These are phyloP conservation scores for Chytriomyces sp. DNA, from an alignment of 192 early-diverging fungal genomes.

Conservation along the genomic window DNA sequence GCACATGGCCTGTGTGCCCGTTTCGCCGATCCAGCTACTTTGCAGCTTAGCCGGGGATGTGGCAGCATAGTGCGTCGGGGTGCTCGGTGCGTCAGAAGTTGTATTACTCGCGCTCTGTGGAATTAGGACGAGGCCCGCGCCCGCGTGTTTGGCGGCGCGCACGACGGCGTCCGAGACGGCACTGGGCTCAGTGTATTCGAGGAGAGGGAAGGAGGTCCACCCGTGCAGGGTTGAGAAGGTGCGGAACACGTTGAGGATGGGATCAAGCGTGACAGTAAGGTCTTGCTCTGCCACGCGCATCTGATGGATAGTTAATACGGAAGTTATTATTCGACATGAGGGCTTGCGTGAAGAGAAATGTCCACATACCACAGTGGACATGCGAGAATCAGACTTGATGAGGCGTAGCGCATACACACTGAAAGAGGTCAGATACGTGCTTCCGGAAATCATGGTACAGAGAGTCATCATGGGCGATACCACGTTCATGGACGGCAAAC, in stretches of 20 bases:
- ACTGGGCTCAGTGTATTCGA: not conserved
- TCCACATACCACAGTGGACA: slow-evolving; percentile 4
- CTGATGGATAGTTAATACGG: too few species aligned
- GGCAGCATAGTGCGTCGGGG: not conserved
- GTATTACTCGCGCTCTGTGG: not conserved
- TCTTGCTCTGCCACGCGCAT: slow-evolving; percentile 21
- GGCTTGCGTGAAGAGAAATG: too few species aligned
- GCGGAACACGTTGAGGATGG: slow-evolving; percentile 25
- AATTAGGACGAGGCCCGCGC: slow-evolving; percentile 1
- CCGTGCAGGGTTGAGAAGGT: slow-evolving; percentile 18
- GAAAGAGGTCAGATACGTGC: not conserved
- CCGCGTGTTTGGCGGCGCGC: not conserved
- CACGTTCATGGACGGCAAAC: slow-evolving; percentile 1
- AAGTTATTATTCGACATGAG: too few species aligned
- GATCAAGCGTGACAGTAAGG: not conserved
- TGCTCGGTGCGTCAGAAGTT: not conserved
- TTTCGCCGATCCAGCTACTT: not conserved
- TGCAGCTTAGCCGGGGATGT: not conserved
- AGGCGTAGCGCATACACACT: slow-evolving; percentile 7
- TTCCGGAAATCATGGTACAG: too few species aligned
- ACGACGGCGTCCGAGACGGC: not conserved
- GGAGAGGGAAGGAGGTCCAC: not conserved
- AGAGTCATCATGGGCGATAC: slow-evolving; percentile 17
- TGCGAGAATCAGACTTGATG: slow-evolving; percentile 3
- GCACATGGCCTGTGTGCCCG: not conserved